Conservation (phyloP, 345 rosid genomes). For the Hibiscus syriacus region DNA sequence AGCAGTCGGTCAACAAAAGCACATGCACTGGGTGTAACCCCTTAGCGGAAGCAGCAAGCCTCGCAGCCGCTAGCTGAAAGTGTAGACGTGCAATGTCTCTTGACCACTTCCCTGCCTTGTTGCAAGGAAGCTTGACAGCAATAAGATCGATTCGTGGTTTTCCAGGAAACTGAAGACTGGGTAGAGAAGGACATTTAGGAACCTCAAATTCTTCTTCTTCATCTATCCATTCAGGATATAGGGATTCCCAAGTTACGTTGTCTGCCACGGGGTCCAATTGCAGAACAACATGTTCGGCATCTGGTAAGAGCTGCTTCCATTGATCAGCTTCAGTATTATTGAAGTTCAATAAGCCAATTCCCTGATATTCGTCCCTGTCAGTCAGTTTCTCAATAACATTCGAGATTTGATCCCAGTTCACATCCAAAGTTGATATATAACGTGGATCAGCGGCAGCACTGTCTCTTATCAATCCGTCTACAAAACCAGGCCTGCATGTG, state of each 20-base stretch:
- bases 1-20: constrained; percentile 62
- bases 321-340: constrained; percentile 46
- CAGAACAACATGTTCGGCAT: constrained; percentile 53
- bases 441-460: constrained; percentile 38
- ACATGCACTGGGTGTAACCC: constrained; percentile 64
- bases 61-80: constrained; percentile 76
- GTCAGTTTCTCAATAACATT: constrained; percentile 40
- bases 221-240: constrained; percentile 95
- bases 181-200: constrained; percentile 72
- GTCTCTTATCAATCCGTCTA: constrained; percentile 43
- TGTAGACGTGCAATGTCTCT: constrained; percentile 83
- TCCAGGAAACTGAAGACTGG: constrained; percentile 56
- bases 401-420: constrained; percentile 63
- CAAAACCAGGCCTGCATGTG: constrained; percentile 4
- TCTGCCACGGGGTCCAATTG: constrained; percentile 33
- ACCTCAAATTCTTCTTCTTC: constrained; percentile 85
- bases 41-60: constrained; percentile 70
- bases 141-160: constrained; percentile 71
- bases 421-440: constrained; percentile 43
- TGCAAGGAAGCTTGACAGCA: constrained; percentile 75
- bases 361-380: constrained; percentile 44
- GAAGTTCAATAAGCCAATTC: constrained; percentile 69
- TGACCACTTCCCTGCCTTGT: constrained; percentile 57
- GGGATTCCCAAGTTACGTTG: constrained; percentile 66
- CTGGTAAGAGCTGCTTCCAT: constrained; percentile 50